These are phyloP conservation scores for Mucuna pruriens DNA, from an alignment of 306 rosid genomes.

Conservation along the genomic window DNA sequence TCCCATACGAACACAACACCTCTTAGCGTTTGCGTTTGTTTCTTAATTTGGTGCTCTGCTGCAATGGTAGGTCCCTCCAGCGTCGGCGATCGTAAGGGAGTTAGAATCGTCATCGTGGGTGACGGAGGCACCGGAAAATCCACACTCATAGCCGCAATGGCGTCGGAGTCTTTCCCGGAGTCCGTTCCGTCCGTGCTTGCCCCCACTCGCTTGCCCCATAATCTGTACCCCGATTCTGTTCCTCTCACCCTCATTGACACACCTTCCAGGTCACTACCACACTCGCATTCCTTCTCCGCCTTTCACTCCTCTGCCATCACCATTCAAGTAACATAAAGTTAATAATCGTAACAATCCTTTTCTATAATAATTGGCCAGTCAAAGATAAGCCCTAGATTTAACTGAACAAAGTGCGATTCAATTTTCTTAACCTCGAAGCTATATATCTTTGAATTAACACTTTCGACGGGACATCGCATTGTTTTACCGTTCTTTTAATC, in stretches of 20 bases:
- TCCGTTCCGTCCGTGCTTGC: constrained; percentile 41
- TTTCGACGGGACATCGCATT: neutral
- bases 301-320: neutral
- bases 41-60: neutral
- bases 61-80: constrained; percentile 28
- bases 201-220: constrained; percentile 38
- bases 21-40: neutral
- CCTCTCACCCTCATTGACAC: constrained; percentile 45
- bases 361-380: neutral
- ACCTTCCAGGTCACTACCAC: constrained; percentile 39
- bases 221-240: constrained; percentile 30
- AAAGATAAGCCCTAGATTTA: constrained; percentile 19
- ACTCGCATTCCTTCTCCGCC: neutral
- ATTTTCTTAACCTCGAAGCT: neutral
- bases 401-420: neutral
- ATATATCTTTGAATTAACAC: neutral
- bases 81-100: neutral
- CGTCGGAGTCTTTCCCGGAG: constrained; percentile 34
- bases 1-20: neutral
- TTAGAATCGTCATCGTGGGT: constrained; percentile 43
- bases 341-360: neutral
- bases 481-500: neutral
- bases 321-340: neutral
- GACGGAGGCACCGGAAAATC: constrained; percentile 77
- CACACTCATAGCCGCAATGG: constrained; percentile 52